These are phyloP conservation scores for Drosera spatulata DNA, from an alignment of 179 eudicot genomes.

Conservation along the genomic window DNA sequence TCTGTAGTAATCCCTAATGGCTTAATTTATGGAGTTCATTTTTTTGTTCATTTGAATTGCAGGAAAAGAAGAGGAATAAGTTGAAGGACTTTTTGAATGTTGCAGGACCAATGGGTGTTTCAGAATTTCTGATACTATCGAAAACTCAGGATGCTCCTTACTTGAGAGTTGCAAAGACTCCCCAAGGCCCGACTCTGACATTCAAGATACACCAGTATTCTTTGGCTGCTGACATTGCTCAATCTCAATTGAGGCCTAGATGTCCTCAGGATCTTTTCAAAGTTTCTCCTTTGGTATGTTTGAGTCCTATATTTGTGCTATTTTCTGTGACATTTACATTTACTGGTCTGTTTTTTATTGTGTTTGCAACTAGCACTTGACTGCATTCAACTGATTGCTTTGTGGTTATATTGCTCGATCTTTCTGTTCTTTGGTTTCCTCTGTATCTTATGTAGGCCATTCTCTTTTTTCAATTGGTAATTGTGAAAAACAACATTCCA, in stretches of 20 bases:
- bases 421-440: too few relatives aligned
- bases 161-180: constrained; percentile 82
- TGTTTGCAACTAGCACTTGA: too few relatives aligned
- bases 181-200: constrained; percentile 90
- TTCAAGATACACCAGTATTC: constrained; percentile 80
- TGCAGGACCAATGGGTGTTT: constrained; percentile 95
- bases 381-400: too few relatives aligned
- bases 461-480: too few relatives aligned
- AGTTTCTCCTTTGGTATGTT: constrained; percentile 70
- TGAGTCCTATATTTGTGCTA: too few relatives aligned
- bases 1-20: too few relatives aligned
- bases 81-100: constrained; percentile 84
- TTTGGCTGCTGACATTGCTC: constrained; percentile 66
- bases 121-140: constrained; percentile 84
- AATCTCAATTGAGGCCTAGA: constrained; percentile 76
- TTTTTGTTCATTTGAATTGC: constrained; percentile 12
- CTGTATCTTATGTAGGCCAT: too few relatives aligned
- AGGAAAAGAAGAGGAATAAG: constrained; percentile 84
- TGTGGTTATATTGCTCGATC: too few relatives aligned
- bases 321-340: too few relatives aligned
- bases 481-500: too few relatives aligned
- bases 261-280: constrained; percentile 77
- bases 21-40: constrained; percentile 1
- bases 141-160: constrained; percentile 59
- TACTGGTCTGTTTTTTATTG: too few relatives aligned